Base-by-base conservation (phyloP, 2,329 filamentous ascomycete species). In the Phialophora macrospora region DNA sequence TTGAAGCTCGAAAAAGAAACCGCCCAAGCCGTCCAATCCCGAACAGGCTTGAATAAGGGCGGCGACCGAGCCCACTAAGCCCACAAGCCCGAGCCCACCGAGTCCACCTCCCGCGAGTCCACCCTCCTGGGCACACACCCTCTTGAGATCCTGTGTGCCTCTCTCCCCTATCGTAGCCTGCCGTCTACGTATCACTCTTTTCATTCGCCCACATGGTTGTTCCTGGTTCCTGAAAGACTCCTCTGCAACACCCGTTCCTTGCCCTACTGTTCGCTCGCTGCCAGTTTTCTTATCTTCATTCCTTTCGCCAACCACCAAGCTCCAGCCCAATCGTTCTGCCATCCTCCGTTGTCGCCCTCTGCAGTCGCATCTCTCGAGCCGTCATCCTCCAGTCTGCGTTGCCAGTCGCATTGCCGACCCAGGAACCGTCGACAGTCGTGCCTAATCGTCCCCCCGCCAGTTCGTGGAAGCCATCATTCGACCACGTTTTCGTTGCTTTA, bases 151-250 rank as follows among this genome's bases (percentile, higher is more conserved):
- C 51, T 54, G 14, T 28, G 28, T 58, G 55, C 55, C 38, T 51
- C 32, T 56, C 63, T 62, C 56, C 60, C 60, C 62, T 63, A 63
- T 65, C 66, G 57, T 54, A 30, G 26, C 48, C 54, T 4, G 58
- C 57, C 44, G 44, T 38, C 66, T 11, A 24, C 24, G 24, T 24
- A 28, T 55, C 60, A 46, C 41, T 54, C 55, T 46, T 56, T 55
- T 60, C 63, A 68, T 66, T 68, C 60, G 67, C 44, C 52, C 66
- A 56, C 46, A 49, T 38, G 30, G 30, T 30, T 28, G 67, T 68
- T 62, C 64, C 64, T 66, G 63, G 67, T 68, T 68, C 67, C 67
- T 66, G 64, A 59, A 48, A 57, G 56, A 58, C 57, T 59, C 52
- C 32, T 49, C 26, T 58, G 41, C 48, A 66, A 62, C 55, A 58